These are phyloP conservation scores for Periglandula ipomoeae DNA, from an alignment of 2,329 filamentous ascomycete genomes.

Conservation along the genomic window DNA sequence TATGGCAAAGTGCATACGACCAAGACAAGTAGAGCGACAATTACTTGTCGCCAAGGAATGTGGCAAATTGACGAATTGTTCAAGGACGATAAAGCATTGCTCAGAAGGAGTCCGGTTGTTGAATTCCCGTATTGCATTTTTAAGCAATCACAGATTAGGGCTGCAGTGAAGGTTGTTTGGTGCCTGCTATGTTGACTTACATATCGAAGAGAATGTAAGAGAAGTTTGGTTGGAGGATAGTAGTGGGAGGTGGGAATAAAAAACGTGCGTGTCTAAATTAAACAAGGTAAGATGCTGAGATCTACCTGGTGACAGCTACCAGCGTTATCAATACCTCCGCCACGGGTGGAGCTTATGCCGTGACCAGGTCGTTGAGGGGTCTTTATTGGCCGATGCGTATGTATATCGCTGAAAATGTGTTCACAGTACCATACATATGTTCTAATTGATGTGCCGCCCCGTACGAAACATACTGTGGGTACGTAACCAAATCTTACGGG, in stretches of 20 bases:
- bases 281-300: not conserved
- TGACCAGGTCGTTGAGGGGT: not conserved
- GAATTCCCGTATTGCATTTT: not conserved
- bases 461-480: too few relatives aligned
- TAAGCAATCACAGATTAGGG: not conserved
- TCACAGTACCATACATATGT: too few relatives aligned
- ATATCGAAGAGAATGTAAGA: not conserved
- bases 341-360: not conserved
- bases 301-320: not conserved
- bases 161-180: too few relatives aligned
- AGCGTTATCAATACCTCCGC: not conserved
- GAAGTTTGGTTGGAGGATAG: not conserved
- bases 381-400: not conserved
- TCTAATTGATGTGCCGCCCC: too few relatives aligned
- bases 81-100: too few relatives aligned
- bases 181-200: too few relatives aligned
- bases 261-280: not conserved
- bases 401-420: not conserved
- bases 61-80: not conserved
- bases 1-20: not conserved
- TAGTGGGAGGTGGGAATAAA: not conserved
- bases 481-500: too few relatives aligned
- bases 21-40: slow-evolving; percentile 1
- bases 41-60: not conserved
- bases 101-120: not conserved